Conservation (phyloP, 2,329 filamentous ascomycete species). For the Aspergillus candidus region DNA sequence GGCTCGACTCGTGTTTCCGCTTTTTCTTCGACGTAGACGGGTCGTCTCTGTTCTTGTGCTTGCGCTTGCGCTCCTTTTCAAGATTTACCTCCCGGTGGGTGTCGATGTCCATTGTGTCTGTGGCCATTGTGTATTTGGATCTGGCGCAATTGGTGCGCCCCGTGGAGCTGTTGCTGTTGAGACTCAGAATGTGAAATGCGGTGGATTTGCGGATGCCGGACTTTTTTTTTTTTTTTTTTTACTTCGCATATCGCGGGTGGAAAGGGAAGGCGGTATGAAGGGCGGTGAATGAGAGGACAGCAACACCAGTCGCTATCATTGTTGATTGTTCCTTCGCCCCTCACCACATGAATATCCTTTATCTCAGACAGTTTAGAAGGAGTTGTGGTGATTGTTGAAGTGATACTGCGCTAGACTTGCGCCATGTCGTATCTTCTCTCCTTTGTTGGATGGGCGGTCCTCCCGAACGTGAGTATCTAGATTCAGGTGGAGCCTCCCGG, state of each 20-base stretch:
- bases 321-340: no score
- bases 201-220: conserved; percentile 12
- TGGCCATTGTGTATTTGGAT: conserved; percentile 27
- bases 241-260: background rate
- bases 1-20: conserved; percentile 32
- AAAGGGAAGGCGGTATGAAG: conserved; percentile 20
- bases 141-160: conserved; percentile 10
- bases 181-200: background rate
- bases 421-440: conserved; percentile 46
- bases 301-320: background rate
- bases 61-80: conserved; percentile 38
- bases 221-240: conserved; percentile 27
- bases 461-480: conserved; percentile 49
- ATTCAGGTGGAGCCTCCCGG: background rate
- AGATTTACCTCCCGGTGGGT: conserved; percentile 18
- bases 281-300: conserved; percentile 17
- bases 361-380: no score
- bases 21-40: conserved; percentile 37
- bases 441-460: conserved; percentile 55
- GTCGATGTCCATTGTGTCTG: conserved; percentile 38
- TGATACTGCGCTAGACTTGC: conserved; percentile 5
- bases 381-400: background rate
- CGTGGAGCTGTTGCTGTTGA: conserved; percentile 1
- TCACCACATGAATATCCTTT: no score
- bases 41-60: conserved; percentile 43